Conservation (phyloP, 202 grass and related monocot genomes). For the Bolboschoenoplectus hybrid region DNA sequence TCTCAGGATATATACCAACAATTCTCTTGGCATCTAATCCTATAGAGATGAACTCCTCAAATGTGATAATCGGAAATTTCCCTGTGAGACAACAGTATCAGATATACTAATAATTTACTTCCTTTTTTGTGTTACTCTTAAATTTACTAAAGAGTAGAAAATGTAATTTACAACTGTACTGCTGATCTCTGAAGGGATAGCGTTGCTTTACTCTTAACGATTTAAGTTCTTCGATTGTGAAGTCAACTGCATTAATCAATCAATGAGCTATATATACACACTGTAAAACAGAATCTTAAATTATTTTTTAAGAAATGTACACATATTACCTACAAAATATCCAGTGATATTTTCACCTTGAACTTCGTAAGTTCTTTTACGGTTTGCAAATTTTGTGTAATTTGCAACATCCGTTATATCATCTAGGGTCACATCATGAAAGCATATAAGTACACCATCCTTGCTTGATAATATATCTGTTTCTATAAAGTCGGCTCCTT, state of each 20-base stretch:
- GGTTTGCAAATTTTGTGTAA: slow-evolving; percentile 55
- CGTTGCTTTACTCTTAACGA: slow-evolving; percentile 83
- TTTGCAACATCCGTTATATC: slow-evolving; percentile 55
- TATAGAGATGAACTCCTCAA: slow-evolving; percentile 83
- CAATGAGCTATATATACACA: slow-evolving; percentile 18
- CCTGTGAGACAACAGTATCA: slow-evolving; percentile 44
- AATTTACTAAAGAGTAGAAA: slow-evolving; percentile 9
- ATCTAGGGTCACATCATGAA: slow-evolving; percentile 85
- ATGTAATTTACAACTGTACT: slow-evolving; percentile 67
- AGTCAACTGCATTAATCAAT: slow-evolving; percentile 72
- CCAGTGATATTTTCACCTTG: slow-evolving; percentile 63
- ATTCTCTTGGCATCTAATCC: slow-evolving; percentile 74
- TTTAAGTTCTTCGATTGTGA: slow-evolving; percentile 78
- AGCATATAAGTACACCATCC: slow-evolving; percentile 76
- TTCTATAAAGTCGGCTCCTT: slow-evolving; percentile 97
- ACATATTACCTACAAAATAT: slow-evolving; percentile 69
- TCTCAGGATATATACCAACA: slow-evolving; percentile 95
- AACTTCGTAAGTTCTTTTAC: slow-evolving; percentile 87
- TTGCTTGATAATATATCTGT: slow-evolving; percentile 84
- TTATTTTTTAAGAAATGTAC: slow-evolving; percentile 20
- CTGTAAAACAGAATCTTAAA: slow-evolving; percentile 27
- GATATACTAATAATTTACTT: slow-evolving; percentile 18
- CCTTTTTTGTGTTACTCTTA: not conserved
- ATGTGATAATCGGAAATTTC: slow-evolving; percentile 88
- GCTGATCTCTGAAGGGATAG: slow-evolving; percentile 69